Evolutionary conservation across 805 yeast genomes (phyloP).

Genomic region (Yamadazyma paraphyllophila): DNA sequence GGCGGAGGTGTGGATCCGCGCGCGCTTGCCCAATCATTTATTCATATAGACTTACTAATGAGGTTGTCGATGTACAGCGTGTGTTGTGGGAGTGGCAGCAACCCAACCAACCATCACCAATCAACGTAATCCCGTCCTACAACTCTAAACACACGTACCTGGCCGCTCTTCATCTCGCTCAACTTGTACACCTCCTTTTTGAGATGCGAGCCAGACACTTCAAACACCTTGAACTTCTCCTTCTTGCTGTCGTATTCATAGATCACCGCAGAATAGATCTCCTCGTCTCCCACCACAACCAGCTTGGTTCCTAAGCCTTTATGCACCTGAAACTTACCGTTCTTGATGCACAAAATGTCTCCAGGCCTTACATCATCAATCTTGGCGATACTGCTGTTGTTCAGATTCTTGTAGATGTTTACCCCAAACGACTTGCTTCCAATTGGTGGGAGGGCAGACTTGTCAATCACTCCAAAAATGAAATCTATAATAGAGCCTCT

Average conservation of each 20-base stretch:
- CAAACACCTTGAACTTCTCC: constrained; percentile 67
- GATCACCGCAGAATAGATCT: constrained; percentile 55
- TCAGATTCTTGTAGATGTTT: constrained; percentile 55
- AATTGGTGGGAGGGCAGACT: constrained; percentile 47
- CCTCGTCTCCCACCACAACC: constrained; percentile 57
- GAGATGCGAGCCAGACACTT: constrained; percentile 52
- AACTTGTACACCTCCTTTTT: constrained; percentile 63
- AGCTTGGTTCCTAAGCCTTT: constrained; percentile 46
- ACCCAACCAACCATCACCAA: constrained; percentile 45
- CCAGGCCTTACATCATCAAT: constrained; percentile 74
- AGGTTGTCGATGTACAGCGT: not conserved
- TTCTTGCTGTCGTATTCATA: constrained; percentile 73
- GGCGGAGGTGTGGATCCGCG: not conserved
- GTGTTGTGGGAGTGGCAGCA: no score
- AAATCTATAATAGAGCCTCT: constrained; percentile 23
- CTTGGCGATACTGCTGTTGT: constrained; percentile 42
- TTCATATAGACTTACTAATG: not conserved
- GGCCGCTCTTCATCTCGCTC: constrained; percentile 74
- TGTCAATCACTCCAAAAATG: constrained; percentile 19
- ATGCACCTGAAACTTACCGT: constrained; percentile 71
- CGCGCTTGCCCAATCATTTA: not conserved
- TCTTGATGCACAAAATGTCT: constrained; percentile 74
- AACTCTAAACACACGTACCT: constrained; percentile 73
- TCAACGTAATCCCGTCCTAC: constrained; percentile 71
- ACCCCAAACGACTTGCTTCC: constrained; percentile 74